Evolutionary conservation across 805 yeast species (phyloP), one percentile per base, ranked within the genome.

Genomic region (Metschnikowia lachancei): DNA sequence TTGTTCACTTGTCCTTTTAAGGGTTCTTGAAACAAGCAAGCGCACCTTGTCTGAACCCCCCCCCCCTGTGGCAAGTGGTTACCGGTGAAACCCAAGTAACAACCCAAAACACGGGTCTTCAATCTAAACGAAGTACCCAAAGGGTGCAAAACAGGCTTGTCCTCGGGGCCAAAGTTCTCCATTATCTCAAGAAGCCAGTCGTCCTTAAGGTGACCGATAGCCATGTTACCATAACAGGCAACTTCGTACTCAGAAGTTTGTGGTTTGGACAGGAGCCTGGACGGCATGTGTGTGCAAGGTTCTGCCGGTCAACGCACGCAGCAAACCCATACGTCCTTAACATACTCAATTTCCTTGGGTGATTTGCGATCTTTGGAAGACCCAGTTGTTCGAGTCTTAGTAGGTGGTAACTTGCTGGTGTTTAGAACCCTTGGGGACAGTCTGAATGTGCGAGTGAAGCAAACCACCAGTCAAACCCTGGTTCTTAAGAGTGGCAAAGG

Each of bases 1-100:
- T 87, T 89, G 91, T 85, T 58, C 92, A 74, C 71, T 86, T 87
- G 62, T 87, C 95, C 65, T 86, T 82, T 37, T 61, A 85, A 31
- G 89, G 82, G 51, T 73, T 66, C 55, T 77, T 80, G 63, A 74
- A 66, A 70, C 99, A 94, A 1, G 83, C 84, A 53, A 94, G 91
- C 72, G 94, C 99, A 52, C 96, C 96, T 74, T 94, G 99, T 63
- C 89, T 81, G 78, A 92, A 94, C n/a, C n/a, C n/a, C n/a, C 17
- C 99, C 99, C 99, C 99, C 94, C 14, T 81, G 82, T 16, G 99
- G 99, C 61, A 91, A 82, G 19, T 80, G 64, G 54, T 73, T 69
- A 37, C 97, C 97, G 10, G 94, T 77, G 12, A 92, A 86, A 54
- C 91, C 87, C 61, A 94, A 71, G 65, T 90, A 91, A 65, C 97